A percentile compares a stretch with the other conserved stretches of the same genome.
These are phyloP conservation scores for Citrus glauca DNA, from an alignment of 345 rosid genomes.

Conservation along the genomic window DNA sequence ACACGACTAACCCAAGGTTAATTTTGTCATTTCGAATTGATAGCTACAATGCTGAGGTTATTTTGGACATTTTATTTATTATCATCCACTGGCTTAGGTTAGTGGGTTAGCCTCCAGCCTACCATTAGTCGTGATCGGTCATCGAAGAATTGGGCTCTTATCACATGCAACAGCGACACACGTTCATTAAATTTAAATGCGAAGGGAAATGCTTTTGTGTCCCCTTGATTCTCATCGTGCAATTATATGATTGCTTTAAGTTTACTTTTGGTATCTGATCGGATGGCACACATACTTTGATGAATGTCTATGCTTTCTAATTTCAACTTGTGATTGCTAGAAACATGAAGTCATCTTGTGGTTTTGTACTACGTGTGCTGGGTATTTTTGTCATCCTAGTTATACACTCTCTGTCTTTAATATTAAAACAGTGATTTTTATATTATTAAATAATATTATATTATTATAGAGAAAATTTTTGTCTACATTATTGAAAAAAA, in stretches of 20 bases:
- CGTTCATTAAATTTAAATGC: neutral
- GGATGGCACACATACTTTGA: neutral
- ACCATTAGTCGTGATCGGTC: conserved; percentile 2
- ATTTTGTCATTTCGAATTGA: neutral
- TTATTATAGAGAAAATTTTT: too few species aligned
- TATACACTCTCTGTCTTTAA: neutral
- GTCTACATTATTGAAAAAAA: too few species aligned
- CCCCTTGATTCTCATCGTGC: conserved; percentile 6
- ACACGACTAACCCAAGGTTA: too few species aligned
- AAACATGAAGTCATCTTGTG: neutral
- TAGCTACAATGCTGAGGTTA: neutral
- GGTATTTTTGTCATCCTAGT: neutral
- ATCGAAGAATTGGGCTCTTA: neutral
- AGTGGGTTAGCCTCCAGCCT: conserved; percentile 14
- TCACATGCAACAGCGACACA: neutral
- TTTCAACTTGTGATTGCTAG: neutral
- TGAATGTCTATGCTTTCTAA: neutral
- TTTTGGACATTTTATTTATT: neutral
- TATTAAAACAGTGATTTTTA: too few species aligned
- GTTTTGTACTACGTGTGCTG: neutral
- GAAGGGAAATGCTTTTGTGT: neutral
- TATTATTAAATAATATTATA: too few species aligned
- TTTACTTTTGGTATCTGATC: neutral
- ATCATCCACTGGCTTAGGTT: neutral
- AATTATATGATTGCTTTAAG: neutral